Conservation (phyloP, 352 stramenopile species). For the Discostella stelligera region DNA sequence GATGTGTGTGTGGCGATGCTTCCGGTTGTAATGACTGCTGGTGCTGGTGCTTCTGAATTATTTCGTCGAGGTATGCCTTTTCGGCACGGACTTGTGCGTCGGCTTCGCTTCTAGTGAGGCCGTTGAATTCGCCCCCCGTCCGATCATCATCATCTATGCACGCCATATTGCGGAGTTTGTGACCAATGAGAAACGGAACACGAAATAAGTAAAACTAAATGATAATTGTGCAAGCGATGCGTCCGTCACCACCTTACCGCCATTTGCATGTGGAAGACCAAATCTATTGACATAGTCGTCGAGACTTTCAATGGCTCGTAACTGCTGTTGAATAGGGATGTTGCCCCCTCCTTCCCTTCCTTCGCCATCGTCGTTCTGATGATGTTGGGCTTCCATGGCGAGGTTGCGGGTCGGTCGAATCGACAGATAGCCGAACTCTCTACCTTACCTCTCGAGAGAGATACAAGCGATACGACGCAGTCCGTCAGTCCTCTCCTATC, state of each 20-base stretch:
- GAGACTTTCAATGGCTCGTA: constrained; percentile 41
- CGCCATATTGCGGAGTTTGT: neutral
- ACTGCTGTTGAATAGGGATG: neutral
- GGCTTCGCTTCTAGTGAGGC: constrained; percentile 37
- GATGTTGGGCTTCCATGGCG: neutral
- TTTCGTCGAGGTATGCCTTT: constrained; percentile 29
- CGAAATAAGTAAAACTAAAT: too few relatives aligned
- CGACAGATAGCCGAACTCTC: too few relatives aligned
- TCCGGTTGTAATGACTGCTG: constrained; percentile 11
- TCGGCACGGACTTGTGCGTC: constrained; percentile 22
- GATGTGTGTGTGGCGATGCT: constrained; percentile 1
- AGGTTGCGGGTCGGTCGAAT: neutral
- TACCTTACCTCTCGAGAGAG: too few relatives aligned
- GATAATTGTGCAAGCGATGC: neutral
- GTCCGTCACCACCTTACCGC: neutral
- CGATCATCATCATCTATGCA: neutral
- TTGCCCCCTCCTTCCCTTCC: constrained; percentile 8
- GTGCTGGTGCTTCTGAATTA: constrained; percentile 37
- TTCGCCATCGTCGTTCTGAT: constrained; percentile 12
- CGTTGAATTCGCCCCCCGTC: constrained; percentile 39
- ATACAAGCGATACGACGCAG: too few relatives aligned
- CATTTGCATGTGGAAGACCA: constrained; percentile 15
- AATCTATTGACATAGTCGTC: constrained; percentile 43
- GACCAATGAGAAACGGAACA: neutral
- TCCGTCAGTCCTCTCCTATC: too few relatives aligned